Base-by-base conservation (phyloP, 2,329 filamentous ascomycete genomes). In the Neopestalotiopsis sp. region DNA sequence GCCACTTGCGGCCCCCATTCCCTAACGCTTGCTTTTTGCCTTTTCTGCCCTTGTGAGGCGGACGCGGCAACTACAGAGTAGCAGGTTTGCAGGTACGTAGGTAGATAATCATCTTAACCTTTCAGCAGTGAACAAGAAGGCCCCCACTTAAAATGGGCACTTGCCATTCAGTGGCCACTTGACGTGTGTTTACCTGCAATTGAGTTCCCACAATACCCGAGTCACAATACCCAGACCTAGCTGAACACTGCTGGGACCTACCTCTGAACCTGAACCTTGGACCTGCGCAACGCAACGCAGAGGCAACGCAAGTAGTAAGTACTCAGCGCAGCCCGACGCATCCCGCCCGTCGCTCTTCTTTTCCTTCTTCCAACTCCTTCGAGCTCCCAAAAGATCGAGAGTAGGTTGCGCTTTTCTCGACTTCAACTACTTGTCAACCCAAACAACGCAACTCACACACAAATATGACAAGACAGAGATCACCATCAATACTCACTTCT, bases 401-500 rank as follows among this genome's bases (percentile, higher is more conserved):
- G 30, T 14, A 38, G 59, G 59, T 59, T 20, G 30, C 59, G 34
- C 63, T 56, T 57, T 24, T 57, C 62, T 63, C 20, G 20, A 42
- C 63, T 24, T 57, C 49, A 28, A 38, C 61, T 38, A 38, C 32
- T 34, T 28, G 10, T 10, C 42, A 32, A 40, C 61, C 70, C 69
- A 61, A 69, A 71, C 24, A 70, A 70, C 71, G 74, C 69, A 74
- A 74, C 34, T 10, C 70, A 72, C 70, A 70, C 72, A 75, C 69
- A 75, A 74, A 74, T 73, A 76, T 75, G 74, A 74, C 65, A 70
- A 71, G 68, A 69, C 67, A 63, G 64, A 61, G 61, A 64, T 62
- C 66, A 65, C 67, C 28, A 68, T 63, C 61, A 14, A 64, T 24
- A 40, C 67, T 64, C 58, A 67, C 61, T 68, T 64, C 66, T 28